Conservation (phyloP, 1,284 basidiomycete genomes). For the Ustilago nuda region DNA sequence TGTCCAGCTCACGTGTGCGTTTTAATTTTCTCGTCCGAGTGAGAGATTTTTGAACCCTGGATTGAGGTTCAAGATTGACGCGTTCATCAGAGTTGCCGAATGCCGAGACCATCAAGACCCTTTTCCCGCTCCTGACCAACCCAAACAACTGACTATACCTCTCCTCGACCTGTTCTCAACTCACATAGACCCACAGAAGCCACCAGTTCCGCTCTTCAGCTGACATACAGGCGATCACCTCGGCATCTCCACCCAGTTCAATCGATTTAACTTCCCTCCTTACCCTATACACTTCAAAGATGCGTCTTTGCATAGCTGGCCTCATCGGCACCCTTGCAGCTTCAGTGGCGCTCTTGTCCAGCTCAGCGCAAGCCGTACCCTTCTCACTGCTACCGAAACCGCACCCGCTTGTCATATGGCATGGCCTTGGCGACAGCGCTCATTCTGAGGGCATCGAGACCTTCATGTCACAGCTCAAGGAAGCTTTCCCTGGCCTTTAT, state of each 20-base stretch:
- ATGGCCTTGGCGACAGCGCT: conserved; percentile 82
- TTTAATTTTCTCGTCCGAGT: conserved; percentile 16
- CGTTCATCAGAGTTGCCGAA: background rate
- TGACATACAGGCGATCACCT: background rate
- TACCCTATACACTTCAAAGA: background rate
- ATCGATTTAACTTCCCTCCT: background rate
- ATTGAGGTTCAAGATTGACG: background rate
- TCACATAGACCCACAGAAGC: background rate
- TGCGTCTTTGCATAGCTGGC: conserved; percentile 18
- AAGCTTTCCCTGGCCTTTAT: conserved; percentile 84
- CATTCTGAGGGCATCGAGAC: conserved; percentile 73
- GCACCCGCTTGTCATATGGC: conserved; percentile 83
- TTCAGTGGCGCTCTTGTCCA: conserved; percentile 9
- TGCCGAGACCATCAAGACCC: conserved; percentile 1
- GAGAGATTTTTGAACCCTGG: conserved; percentile 11
- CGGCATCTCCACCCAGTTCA: background rate
- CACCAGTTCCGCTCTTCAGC: background rate
- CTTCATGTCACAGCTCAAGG: conserved; percentile 77
- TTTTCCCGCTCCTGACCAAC: background rate
- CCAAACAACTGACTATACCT: background rate
- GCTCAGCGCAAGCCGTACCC: conserved; percentile 16
- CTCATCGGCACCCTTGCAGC: conserved; percentile 19
- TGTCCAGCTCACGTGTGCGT: conserved; percentile 11
- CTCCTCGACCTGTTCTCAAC: background rate
- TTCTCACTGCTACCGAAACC: conserved; percentile 43